Conservation (phyloP, 495 filamentous ascomycete genomes). For the Lichenothelia convexa region DNA sequence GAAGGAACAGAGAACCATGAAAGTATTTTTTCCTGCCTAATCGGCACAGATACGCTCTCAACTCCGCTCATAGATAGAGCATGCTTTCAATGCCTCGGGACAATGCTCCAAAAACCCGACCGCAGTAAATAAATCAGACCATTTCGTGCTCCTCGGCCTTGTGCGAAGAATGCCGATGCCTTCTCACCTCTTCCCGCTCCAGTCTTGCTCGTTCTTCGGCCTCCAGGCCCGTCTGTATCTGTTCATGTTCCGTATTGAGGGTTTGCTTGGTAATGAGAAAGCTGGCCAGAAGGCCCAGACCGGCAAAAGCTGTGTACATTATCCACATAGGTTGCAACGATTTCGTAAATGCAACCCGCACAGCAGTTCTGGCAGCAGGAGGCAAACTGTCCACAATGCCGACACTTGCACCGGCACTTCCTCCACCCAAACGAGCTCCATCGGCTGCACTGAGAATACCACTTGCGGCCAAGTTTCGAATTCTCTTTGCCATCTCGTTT, state of each 20-base stretch:
- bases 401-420: constrained; percentile 27
- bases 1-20: too few relatives aligned
- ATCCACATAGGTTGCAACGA: constrained; percentile 30
- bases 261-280: constrained; percentile 22
- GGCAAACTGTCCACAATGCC: constrained; percentile 22
- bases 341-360: constrained; percentile 22
- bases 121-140: too few relatives aligned
- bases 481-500: constrained; percentile 29
- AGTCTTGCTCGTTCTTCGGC: constrained; percentile 17
- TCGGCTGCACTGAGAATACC: constrained; percentile 15
- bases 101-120: too few relatives aligned
- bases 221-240: constrained; percentile 24
- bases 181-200: constrained; percentile 12
- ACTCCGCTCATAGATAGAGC: too few relatives aligned
- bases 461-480: not conserved
- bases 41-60: too few relatives aligned
- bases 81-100: too few relatives aligned
- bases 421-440: constrained; percentile 22
- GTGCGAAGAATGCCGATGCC: too few relatives aligned
- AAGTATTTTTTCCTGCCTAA: too few relatives aligned
- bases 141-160: too few relatives aligned
- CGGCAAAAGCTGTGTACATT: constrained; percentile 24
- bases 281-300: constrained; percentile 18
- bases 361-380: constrained; percentile 14
- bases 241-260: constrained; percentile 16